Conservation (phyloP, 2,329 filamentous ascomycete genomes). For the Cytospora piceae region DNA sequence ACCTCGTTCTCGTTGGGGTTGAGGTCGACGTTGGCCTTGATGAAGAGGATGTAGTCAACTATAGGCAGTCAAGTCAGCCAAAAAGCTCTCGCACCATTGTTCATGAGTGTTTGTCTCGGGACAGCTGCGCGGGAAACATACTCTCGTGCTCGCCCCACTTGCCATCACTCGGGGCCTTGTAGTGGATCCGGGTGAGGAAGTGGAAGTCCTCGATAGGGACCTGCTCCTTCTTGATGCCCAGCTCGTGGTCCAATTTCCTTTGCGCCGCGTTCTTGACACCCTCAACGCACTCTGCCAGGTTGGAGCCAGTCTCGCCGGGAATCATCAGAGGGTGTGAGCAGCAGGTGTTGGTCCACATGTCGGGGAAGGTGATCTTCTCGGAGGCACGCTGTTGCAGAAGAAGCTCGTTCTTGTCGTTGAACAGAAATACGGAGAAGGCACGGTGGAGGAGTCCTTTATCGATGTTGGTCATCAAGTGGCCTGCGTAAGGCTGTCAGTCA, state of each 20-base stretch:
- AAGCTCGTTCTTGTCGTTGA: constrained; percentile 89
- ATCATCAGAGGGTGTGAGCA: constrained; percentile 96
- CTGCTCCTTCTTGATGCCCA: constrained; percentile 87
- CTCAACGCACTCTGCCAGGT: constrained; percentile 75
- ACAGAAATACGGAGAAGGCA: constrained; percentile 97
- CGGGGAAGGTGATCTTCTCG: constrained; percentile 98
- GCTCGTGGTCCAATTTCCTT: constrained; percentile 91
- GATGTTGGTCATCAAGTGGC: constrained; percentile 99
- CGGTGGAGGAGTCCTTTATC: constrained; percentile 94
- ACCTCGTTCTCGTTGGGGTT: constrained; percentile 87
- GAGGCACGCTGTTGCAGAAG: constrained; percentile 92
- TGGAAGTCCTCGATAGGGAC: constrained; percentile 90
- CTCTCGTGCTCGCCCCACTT: constrained; percentile 99
- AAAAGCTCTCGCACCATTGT: neutral
- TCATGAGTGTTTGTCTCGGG: neutral
- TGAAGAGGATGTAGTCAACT: constrained; percentile 99
- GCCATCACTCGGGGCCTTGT: constrained; percentile 94
- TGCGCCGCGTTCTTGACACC: constrained; percentile 92
- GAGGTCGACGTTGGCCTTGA: constrained; percentile 88
- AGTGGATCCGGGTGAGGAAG: constrained; percentile 96
- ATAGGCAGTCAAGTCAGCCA: constrained; percentile 22
- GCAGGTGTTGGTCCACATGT: constrained; percentile 99
- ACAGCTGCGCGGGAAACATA: constrained; percentile 51
- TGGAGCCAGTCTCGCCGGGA: constrained; percentile 85
- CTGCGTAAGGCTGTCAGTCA: constrained; percentile 49